Percentiles rank a stretch among this genome's conserved stretches.
These are phyloP conservation scores for Salix exigua DNA, from an alignment of 345 rosid genomes.

Conservation along the genomic window DNA sequence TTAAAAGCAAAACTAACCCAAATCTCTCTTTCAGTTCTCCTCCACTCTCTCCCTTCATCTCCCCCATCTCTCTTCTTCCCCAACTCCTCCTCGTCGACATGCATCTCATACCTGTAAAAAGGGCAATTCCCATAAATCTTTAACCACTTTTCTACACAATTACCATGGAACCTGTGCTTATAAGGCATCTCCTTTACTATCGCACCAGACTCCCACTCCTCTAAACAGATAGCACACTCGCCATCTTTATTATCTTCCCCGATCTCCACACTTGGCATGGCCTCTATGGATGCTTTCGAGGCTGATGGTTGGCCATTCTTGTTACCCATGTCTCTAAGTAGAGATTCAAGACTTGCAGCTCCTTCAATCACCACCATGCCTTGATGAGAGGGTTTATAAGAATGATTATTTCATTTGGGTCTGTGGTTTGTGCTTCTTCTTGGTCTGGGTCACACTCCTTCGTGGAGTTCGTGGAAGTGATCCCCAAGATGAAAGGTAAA, in stretches of 20 bases:
- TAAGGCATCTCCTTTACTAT: constrained; percentile 72
- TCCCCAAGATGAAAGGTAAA: constrained; percentile 52
- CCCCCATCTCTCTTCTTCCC: constrained; percentile 29
- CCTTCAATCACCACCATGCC: constrained; percentile 62
- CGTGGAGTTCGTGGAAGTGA: constrained; percentile 19
- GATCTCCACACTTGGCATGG: constrained; percentile 46
- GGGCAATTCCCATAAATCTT: constrained; percentile 79
- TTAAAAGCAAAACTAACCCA: constrained; percentile 53
- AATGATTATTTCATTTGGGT: constrained; percentile 45
- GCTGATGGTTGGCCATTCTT: constrained; percentile 71
- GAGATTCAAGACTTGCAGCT: constrained; percentile 37
- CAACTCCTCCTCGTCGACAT: constrained; percentile 48
- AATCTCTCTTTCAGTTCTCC: constrained; percentile 40
- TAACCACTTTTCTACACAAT: constrained; percentile 74
- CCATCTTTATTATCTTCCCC: constrained; percentile 32
- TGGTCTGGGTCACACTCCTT: constrained; percentile 28
- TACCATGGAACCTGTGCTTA: constrained; percentile 66
- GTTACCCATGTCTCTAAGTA: constrained; percentile 28
- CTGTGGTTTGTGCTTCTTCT: constrained; percentile 1
- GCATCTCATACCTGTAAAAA: constrained; percentile 74
- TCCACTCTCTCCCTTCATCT: constrained; percentile 20
- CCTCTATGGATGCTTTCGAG: constrained; percentile 64
- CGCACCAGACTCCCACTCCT: constrained; percentile 44
- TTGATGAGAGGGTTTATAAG: constrained; percentile 60
- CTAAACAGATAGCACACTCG: constrained; percentile 70